A percentile compares a stretch with the other conserved stretches of the same genome.
phyloP scores from a whole-genome alignment of 139 green algal genomes.

The Tetradesmus lagerheimii region DNA sequence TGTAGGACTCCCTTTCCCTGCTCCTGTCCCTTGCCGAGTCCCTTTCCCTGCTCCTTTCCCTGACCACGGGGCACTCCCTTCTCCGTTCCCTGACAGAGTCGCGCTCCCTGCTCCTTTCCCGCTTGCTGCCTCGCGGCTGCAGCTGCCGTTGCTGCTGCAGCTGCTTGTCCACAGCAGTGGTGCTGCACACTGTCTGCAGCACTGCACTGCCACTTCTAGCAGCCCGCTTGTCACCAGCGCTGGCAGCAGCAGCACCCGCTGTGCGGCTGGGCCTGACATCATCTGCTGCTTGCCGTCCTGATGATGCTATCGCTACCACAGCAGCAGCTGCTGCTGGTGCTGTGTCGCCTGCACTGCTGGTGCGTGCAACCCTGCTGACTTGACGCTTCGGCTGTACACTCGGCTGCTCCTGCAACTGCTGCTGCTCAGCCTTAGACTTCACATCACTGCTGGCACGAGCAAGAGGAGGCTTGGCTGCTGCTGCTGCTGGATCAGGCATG shows the following conservation, averaged over 20 bases:
- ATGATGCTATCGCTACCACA: background rate
- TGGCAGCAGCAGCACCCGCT: background rate
- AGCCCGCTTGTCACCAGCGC: background rate
- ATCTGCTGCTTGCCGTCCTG: background rate
- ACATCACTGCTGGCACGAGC: constrained; percentile 21
- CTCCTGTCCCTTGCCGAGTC: background rate
- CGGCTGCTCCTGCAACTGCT: constrained; percentile 5
- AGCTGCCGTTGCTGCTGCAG: background rate
- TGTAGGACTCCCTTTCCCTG: background rate
- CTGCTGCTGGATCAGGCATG: background rate
- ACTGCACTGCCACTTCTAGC: background rate
- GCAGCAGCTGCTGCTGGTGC: background rate
- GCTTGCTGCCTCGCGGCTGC: background rate
- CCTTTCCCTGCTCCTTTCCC: background rate
- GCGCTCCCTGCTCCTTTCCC: background rate
- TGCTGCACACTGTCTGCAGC: background rate
- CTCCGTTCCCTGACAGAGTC: background rate
- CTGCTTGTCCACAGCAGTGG: background rate
- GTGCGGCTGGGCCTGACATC: background rate
- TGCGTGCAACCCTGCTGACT: constrained; percentile 7
- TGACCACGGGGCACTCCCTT: background rate
- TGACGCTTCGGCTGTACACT: background rate
- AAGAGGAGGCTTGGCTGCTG: background rate
- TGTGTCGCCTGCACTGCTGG: background rate
- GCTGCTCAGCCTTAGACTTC: background rate